These are phyloP conservation scores for Pseudocercospora pini-densiflorae DNA, from an alignment of 2,329 filamentous ascomycete species.

Conservation along the genomic window DNA sequence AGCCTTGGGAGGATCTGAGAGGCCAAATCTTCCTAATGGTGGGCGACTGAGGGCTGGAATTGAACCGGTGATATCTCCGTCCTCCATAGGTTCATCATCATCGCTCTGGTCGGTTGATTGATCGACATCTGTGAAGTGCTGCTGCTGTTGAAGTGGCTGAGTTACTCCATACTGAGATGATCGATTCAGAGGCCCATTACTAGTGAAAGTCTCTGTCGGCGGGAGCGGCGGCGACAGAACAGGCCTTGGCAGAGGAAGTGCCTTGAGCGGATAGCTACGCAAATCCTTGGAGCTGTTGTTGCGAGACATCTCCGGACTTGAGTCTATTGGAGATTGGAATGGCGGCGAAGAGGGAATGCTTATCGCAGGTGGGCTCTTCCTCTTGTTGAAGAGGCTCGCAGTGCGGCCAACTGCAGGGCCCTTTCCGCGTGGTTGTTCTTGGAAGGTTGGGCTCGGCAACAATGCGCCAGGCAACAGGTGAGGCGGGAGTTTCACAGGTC, in stretches of 20 bases:
- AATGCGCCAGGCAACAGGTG: constrained; percentile 82
- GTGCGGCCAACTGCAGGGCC: constrained; percentile 10
- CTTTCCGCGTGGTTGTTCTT: constrained; percentile 26
- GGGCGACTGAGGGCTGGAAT: constrained; percentile 33
- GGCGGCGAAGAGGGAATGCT: constrained; percentile 31
- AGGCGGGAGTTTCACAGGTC: constrained; percentile 73
- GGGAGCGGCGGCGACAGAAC: constrained; percentile 38
- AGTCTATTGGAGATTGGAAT: constrained; percentile 33
- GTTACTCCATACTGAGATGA: constrained; percentile 41
- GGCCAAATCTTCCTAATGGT: constrained; percentile 36
- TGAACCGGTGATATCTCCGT: constrained; percentile 37
- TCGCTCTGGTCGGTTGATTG: constrained; percentile 37
- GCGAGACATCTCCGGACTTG: constrained; percentile 31
- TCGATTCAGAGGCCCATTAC: constrained; percentile 40
- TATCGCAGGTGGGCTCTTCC: constrained; percentile 21
- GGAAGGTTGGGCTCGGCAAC: constrained; percentile 54
- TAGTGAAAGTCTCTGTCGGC: constrained; percentile 27
- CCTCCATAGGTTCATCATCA: constrained; percentile 28
- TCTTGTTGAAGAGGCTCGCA: constrained; percentile 30
- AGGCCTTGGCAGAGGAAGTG: constrained; percentile 39
- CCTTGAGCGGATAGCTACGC: constrained; percentile 37
- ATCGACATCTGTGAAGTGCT: constrained; percentile 32
- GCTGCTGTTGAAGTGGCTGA: constrained; percentile 26
- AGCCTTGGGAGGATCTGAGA: constrained; percentile 39
- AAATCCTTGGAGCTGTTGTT: constrained; percentile 32